Evolutionary conservation across 176 grass and related monocot genomes (phyloP), one percentile per base, ranked within the genome.

Genomic region (Saccharum officinarum): DNA sequence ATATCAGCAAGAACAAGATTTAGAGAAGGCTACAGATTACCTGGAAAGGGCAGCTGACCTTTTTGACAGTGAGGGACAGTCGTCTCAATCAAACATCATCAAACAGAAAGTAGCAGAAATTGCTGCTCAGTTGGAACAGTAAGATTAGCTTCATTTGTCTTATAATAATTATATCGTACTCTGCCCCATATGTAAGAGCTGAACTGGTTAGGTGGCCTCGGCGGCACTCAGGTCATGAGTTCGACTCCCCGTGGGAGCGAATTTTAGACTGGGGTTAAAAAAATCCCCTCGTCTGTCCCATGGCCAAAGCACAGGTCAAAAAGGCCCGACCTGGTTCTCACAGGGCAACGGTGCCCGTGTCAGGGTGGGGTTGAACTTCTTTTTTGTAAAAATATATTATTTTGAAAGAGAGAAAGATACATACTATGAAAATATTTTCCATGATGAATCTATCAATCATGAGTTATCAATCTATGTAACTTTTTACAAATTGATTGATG

Each of bases 101-200:
- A 93, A 92, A 38, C 97, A 96, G 84, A 99, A 94, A 85, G 97
- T 96, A 60, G 97, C 94, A 25, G 88, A 99, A 89, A 92, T 99
- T 79, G 86, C 97, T 61, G 97, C 94, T 73, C 97, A 99, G 45
- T 84, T 99, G 82, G 94, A 99, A 94, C 93, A 99, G 97, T 99
- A 96, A 97, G 86, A 81, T 83, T 72, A 75, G 61, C 40, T 80
- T 89, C 11, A 47, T 72, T 78, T 61, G 31, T 1, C 57, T 42
- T 42, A 52, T 74, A 37, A 22, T 38, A 73, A 74, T 76, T 84
- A 52, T 49, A 23, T 46, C 70, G 10, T 71, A 44, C 69, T 71
- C n/a, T 34, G 33, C 33, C 33, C 33, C 33, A 34, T 34, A 34
- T 34, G 33, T 34, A 34, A 34, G 33, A 52, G 49, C 49, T 18